Base-by-base conservation (phyloP, 2,329 filamentous ascomycete species). In the Cladosporium sp. region DNA sequence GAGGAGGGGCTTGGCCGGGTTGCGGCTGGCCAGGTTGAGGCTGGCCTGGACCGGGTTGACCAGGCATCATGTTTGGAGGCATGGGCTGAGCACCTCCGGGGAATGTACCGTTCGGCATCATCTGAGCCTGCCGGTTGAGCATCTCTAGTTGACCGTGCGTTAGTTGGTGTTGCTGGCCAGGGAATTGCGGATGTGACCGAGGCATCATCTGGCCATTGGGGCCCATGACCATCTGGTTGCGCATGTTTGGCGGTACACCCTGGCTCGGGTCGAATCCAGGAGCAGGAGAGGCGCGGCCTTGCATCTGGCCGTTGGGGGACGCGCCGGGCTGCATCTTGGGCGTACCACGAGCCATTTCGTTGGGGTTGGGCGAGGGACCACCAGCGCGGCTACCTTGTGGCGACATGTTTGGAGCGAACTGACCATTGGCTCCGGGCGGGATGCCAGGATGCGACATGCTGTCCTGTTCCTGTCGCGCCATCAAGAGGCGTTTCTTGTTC, bases 401-500 rank as follows among this genome's bases (percentile, higher is more conserved):
- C 84, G 89, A 56, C 85, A 81, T 57, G 84, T 83, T 66, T 43
- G 71, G 71, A 32, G 69, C 66, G 47, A 71, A 74, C 43, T 68
- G 68, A 39, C 77, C 79, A 49, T 66, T 65, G 45, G 69, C 68
- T 19, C 65, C 69, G 37, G 60, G 57, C 12, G 62, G 60, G 34
- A 59, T 63, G 24, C 75, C 75, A 19, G 77, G 79, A 44, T 76
- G 57, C 44, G 73, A 77, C 68, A 84, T 78, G 63, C 73, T 82
- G 56, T 91, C 88, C 68, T 92, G 87, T 65, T 90, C 82, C 69
- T 84, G 86, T 15, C 88, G 82, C 32, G 88, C 88, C 86, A 90
- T 89, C 76, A 90, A 83, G 43, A 92, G 76, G 15, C 88, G 78
- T 70, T 90, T 91, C 76, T 91, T 92, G 62, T 92, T 92, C 70